These are phyloP conservation scores for Ascochyta clinopodiicola DNA, from an alignment of 2,329 filamentous ascomycete genomes.

Conservation along the genomic window DNA sequence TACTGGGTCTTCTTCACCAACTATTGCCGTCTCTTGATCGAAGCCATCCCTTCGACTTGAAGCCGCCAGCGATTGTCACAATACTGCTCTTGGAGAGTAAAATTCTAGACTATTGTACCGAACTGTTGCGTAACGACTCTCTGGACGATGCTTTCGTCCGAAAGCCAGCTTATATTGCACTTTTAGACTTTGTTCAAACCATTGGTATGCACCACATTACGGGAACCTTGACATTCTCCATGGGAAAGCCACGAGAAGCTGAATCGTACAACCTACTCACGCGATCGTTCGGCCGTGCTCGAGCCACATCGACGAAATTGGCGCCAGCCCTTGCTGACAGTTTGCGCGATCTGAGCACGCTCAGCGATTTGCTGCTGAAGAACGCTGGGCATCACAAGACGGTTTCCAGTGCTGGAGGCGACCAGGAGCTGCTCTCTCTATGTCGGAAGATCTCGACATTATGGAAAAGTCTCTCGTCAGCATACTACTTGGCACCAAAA, in stretches of 20 bases:
- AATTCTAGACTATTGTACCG: conserved; percentile 47
- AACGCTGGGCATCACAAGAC: conserved; percentile 22
- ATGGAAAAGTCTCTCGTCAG: conserved; percentile 18
- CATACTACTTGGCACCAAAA: too few relatives aligned
- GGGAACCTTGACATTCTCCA: conserved; percentile 38
- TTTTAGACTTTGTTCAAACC: conserved; percentile 51
- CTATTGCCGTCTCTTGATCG: conserved; percentile 34
- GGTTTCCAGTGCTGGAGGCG: conserved; percentile 31
- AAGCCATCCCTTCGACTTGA: conserved; percentile 34
- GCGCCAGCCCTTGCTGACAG: conserved; percentile 33
- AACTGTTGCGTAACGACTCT: conserved; percentile 52
- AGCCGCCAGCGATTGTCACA: conserved; percentile 37
- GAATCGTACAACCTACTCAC: conserved; percentile 46
- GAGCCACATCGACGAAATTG: conserved; percentile 7
- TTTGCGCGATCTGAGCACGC: conserved; percentile 34
- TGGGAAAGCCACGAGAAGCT: conserved; percentile 43
- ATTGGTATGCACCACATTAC: conserved; percentile 45
- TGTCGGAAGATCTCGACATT: conserved; percentile 43
- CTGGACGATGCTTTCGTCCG: conserved; percentile 47
- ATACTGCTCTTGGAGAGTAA: conserved; percentile 48
- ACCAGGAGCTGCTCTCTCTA: conserved; percentile 42
- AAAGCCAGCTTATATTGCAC: conserved; percentile 45
- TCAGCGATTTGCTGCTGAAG: conserved; percentile 31
- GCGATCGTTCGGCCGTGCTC: conserved; percentile 36
- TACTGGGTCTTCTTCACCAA: conserved; percentile 28